Evolutionary conservation across 139 green algal species (phyloP).

Genomic region (Asterochloris erici): DNA sequence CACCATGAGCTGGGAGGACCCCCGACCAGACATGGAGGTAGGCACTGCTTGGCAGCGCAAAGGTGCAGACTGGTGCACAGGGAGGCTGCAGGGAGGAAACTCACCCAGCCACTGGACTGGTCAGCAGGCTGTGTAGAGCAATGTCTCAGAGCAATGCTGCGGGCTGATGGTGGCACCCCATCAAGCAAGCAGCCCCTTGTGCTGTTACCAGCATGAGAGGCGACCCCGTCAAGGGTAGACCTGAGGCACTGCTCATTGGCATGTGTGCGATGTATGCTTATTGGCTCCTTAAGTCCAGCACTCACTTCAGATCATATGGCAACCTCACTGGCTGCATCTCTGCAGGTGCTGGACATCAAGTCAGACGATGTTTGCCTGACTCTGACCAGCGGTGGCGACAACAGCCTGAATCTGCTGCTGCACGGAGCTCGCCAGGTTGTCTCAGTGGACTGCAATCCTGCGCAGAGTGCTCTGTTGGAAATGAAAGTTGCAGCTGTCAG

Average conservation of each 20-base stretch:
- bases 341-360: constrained; percentile 77
- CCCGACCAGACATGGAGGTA: constrained; percentile 80
- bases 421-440: constrained; percentile 72
- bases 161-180: no score
- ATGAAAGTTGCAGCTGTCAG: constrained; percentile 85
- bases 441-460: constrained; percentile 97
- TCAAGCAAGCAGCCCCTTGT: no score
- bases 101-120: background rate
- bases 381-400: constrained; percentile 97
- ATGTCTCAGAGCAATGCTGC: background rate
- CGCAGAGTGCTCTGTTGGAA: constrained; percentile 92
- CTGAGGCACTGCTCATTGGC: no score
- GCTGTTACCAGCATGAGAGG: no score
- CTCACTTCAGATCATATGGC: no score
- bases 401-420: constrained; percentile 91
- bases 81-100: no score
- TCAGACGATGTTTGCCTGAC: constrained; percentile 85
- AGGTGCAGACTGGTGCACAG: no score
- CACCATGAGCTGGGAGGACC: constrained; percentile 98
- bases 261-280: no score
- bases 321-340: no score
- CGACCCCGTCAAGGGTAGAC: no score
- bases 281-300: no score
- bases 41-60: background rate
- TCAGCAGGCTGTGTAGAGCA: background rate